Evolutionary conservation across 345 rosid species (phyloP), one percentile per base, ranked within the genome.

Genomic region (Mangifera indica): DNA sequence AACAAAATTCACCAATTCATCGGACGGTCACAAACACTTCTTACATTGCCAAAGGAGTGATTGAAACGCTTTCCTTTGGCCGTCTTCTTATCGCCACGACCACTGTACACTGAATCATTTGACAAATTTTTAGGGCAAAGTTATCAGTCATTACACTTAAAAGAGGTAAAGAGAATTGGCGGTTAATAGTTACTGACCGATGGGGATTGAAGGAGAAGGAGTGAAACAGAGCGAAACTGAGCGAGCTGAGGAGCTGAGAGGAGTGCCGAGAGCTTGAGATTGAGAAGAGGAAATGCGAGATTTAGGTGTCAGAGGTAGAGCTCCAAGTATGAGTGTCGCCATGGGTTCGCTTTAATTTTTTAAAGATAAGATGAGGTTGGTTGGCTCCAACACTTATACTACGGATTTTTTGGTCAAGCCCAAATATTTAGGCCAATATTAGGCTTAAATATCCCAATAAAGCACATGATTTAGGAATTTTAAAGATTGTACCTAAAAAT

Each of bases 41-140:
- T 85, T 70, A 94, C 98, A 77, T 94, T 94, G 55, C 98, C 98
- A 46, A 86, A 94, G 6, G 97, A 94, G 83, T 92, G 97, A 59
- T 81, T 86, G 79, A 94, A 94, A 18, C 98, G 93, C 85, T 94
- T 94, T 55, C 98, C 98, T 74, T 77, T 94, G 13, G 79, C 90
- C 12, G 98, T 92, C 80, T 89, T 92, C 81, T 73, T 87, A 79
- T 94, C 97, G 51, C 97, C 98, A 76, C 98, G 73, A 7, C 98
- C 97, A 65, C 97, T 89, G 63, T 82, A 82, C 65, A 94, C 98
- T 89, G 82, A 8, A 14, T 45, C 11, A 48, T 14, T 32, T 25
- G 14, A 58, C 22, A 22, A 18, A 56, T 76, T n/a, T n/a, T 6
- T 69, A 67, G 13, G 24, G 13, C 49, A 26, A 29, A 29, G 15